These are phyloP conservation scores for Amylocystis lapponica DNA, from an alignment of 768 basidiomycete genomes.

Conservation along the genomic window DNA sequence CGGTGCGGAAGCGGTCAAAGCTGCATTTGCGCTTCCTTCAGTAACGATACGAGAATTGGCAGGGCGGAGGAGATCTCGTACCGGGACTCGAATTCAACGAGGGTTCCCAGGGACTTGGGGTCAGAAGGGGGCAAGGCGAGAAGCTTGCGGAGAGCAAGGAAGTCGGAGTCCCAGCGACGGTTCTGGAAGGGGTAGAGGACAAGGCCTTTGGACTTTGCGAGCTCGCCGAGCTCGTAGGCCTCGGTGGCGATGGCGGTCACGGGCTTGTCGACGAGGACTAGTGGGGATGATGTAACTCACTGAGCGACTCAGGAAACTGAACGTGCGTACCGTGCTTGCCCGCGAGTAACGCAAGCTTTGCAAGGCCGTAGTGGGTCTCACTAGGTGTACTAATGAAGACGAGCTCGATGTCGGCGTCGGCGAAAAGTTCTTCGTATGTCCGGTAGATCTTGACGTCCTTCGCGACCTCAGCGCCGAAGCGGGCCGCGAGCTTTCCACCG, in stretches of 20 bases:
- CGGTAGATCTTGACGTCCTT: constrained; percentile 47
- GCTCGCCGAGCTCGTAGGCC: constrained; percentile 51
- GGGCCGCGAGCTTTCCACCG: constrained; percentile 59
- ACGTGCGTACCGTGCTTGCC: constrained; percentile 61
- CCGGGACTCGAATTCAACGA: constrained; percentile 76
- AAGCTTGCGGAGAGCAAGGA: constrained; percentile 56
- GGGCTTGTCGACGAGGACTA: constrained; percentile 80
- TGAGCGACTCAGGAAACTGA: neutral
- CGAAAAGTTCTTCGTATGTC: constrained; percentile 53
- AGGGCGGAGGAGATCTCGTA: constrained; percentile 25
- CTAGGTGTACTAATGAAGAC: constrained; percentile 70
- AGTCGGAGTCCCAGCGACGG: constrained; percentile 76
- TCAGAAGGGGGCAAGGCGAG: constrained; percentile 47
- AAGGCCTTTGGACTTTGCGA: constrained; percentile 55
- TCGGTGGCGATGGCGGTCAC: constrained; percentile 55
- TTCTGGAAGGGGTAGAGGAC: constrained; percentile 72
- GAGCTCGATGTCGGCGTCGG: constrained; percentile 59
- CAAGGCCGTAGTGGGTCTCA: constrained; percentile 63
- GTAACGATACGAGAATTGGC: neutral
- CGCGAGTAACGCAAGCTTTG: constrained; percentile 58
- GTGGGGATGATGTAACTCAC: neutral
- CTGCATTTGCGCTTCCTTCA: constrained; percentile 26
- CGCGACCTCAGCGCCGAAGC: constrained; percentile 48
- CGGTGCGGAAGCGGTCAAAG: constrained; percentile 68
- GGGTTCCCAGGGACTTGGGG: constrained; percentile 49